Percentiles rank a stretch among this genome's conserved stretches.
These are phyloP conservation scores for Rickenella mellea DNA, from an alignment of 768 basidiomycete species.

Conservation along the genomic window DNA sequence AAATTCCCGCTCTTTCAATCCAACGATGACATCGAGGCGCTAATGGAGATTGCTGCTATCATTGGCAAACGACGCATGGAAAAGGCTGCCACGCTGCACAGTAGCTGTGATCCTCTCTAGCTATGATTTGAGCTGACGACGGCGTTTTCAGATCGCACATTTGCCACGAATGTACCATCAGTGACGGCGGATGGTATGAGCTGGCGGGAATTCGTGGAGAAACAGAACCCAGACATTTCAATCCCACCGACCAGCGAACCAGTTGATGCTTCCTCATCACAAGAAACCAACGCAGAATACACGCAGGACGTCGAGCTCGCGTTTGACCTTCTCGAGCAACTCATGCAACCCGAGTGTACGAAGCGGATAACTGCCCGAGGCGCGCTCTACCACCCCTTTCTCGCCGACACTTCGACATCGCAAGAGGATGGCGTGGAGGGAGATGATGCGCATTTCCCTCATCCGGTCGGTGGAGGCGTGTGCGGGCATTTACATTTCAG, in stretches of 20 bases:
- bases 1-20: conserved; percentile 95
- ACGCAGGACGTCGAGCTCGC: conserved; percentile 51
- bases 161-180: conserved; percentile 83
- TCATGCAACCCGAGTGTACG: conserved; percentile 72
- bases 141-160: conserved; percentile 60
- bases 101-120: conserved; percentile 34
- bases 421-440: conserved; percentile 30
- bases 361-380: conserved; percentile 67
- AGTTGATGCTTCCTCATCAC: conserved; percentile 11
- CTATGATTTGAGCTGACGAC: background rate
- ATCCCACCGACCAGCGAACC: conserved; percentile 6
- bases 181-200: conserved; percentile 55
- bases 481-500: conserved; percentile 54
- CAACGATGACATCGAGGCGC: conserved; percentile 86
- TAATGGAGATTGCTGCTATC: conserved; percentile 89
- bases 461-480: conserved; percentile 56
- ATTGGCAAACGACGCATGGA: conserved; percentile 81
- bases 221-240: conserved; percentile 55
- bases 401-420: conserved; percentile 41
- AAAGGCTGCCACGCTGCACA: conserved; percentile 77
- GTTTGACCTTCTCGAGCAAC: conserved; percentile 62
- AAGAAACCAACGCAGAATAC: conserved; percentile 24
- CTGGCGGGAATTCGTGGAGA: conserved; percentile 69
- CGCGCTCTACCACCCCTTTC: conserved; percentile 74
- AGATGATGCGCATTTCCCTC: conserved; percentile 61